Percentiles rank a stretch among this genome's conserved stretches.
These are phyloP conservation scores for Prunus armeniaca DNA, from an alignment of 306 rosid genomes.

Conservation along the genomic window DNA sequence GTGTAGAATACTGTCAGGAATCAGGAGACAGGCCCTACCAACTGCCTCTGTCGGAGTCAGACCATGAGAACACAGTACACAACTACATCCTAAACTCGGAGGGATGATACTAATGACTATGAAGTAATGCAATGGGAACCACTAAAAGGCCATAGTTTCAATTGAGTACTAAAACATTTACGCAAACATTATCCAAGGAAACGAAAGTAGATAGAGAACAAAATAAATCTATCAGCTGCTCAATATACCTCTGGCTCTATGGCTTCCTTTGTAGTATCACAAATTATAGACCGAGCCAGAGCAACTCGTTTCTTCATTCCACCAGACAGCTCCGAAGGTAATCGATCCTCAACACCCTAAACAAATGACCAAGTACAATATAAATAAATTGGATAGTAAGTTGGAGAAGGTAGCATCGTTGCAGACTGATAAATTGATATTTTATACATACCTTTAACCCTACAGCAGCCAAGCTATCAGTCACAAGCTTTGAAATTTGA, in stretches of 20 bases:
- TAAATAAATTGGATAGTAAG: constrained; percentile 4
- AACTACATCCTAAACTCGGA: background rate
- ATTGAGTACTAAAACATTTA: background rate
- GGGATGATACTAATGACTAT: background rate
- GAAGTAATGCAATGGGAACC: background rate
- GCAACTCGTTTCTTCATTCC: constrained; percentile 99
- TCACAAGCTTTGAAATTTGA: constrained; percentile 74
- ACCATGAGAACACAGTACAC: background rate
- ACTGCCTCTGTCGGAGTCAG: background rate
- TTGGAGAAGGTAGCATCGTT: constrained; percentile 2
- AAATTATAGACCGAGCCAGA: constrained; percentile 88
- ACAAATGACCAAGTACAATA: background rate
- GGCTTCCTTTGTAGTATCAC: constrained; percentile 65
- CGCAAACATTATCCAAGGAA: background rate
- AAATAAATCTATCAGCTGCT: constrained; percentile 5
- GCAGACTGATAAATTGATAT: constrained; percentile 14
- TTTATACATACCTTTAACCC: constrained; percentile 69
- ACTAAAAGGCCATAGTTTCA: background rate
- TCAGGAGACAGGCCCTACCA: background rate
- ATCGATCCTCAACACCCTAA: constrained; percentile 88
- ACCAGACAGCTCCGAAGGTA: constrained; percentile 97
- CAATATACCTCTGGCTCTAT: constrained; percentile 88
- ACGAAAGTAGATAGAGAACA: constrained; percentile 4
- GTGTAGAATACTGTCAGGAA: constrained; percentile 16
- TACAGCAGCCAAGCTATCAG: constrained; percentile 87